phyloP scores from a whole-genome alignment of 371 early-diverging fungal genomes.

The Mucor sp. region DNA sequence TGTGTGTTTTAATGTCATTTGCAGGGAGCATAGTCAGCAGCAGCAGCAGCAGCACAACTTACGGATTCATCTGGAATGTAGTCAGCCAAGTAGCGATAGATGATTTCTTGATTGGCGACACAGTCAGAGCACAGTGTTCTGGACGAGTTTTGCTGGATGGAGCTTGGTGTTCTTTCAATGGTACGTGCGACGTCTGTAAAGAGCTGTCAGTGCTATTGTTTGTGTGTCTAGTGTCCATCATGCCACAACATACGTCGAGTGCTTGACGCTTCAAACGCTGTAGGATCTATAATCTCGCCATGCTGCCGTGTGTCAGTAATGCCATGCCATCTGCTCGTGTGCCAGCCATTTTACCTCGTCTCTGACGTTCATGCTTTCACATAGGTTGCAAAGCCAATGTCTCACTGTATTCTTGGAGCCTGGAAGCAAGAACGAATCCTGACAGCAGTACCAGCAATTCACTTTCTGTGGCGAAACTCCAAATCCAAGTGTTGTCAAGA shows the following conservation, averaged over 20 bases:
- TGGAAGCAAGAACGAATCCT: slow-evolving; percentile 9
- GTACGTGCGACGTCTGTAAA: neutral
- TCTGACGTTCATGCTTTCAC: neutral
- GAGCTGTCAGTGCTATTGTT: neutral
- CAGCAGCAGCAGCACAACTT: no score
- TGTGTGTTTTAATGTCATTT: no score
- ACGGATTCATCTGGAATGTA: neutral
- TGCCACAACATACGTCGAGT: neutral
- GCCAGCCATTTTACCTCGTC: neutral
- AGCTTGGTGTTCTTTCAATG: neutral
- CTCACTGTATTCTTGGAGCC: slow-evolving; percentile 2
- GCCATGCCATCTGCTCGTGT: neutral
- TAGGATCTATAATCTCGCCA: neutral
- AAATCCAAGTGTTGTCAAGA: neutral
- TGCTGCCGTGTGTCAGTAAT: neutral
- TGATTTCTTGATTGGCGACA: neutral
- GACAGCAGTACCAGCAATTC: slow-evolving; percentile 18
- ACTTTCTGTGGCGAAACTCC: slow-evolving; percentile 7
- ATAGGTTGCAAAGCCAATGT: neutral
- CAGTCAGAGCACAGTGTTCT: neutral
- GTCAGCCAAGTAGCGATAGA: neutral
- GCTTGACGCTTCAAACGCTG: neutral
- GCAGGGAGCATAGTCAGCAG: no score
- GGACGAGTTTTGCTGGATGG: neutral
- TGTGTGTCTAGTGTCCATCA: neutral